phyloP scores from a whole-genome alignment of 768 basidiomycete species.

The Agaricus sinodeliciosus region DNA sequence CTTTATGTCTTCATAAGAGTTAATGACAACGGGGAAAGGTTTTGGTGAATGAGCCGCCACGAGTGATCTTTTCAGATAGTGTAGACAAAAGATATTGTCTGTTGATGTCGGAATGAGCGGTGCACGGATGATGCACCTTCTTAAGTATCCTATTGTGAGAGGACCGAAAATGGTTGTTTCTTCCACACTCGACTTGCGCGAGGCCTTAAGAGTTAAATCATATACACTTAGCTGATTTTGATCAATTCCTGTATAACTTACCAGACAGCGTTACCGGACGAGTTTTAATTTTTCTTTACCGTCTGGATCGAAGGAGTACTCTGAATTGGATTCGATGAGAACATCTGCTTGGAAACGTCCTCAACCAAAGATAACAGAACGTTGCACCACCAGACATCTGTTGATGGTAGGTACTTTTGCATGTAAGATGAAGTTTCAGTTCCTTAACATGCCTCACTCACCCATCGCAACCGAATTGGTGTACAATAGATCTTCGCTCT shows the following conservation, averaged over 20 bases:
- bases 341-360: conserved; percentile 29
- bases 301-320: conserved; percentile 6
- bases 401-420: conserved; percentile 31
- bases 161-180: conserved; percentile 32
- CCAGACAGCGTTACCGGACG: conserved; percentile 7
- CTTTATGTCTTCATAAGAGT: conserved; percentile 36
- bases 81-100: too few relatives aligned
- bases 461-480: conserved; percentile 30
- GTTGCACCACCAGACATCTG: conserved; percentile 20
- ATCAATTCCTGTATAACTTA: not conserved
- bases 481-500: conserved; percentile 11
- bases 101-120: not conserved
- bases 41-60: conserved; percentile 29
- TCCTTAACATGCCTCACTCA: conserved; percentile 12
- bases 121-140: conserved; percentile 27
- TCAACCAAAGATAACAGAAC: conserved; percentile 32
- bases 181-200: conserved; percentile 32
- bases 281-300: not conserved
- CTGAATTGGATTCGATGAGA: conserved; percentile 21
- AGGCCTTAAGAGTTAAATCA: not conserved
- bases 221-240: not conserved
- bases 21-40: conserved; percentile 31
- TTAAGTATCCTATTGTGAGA: conserved; percentile 40
- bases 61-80: conserved; percentile 30
- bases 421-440: not conserved